Base-by-base conservation (phyloP, 768 basidiomycete genomes). In the Russula vinacea region DNA sequence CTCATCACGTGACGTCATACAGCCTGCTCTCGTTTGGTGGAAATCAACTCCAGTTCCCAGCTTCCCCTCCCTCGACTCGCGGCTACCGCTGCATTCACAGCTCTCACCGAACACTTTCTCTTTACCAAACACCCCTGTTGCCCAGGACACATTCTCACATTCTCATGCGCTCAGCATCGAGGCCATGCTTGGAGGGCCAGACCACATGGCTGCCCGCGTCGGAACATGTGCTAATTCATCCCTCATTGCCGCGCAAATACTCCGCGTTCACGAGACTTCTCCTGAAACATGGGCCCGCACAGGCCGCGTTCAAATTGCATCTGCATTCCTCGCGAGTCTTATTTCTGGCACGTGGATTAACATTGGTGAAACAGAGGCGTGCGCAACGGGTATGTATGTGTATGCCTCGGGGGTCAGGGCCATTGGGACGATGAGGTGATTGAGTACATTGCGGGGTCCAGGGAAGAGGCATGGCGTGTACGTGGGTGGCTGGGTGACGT, bases 1-100 rank as follows among this genome's bases (percentile, higher is more conserved):
- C 56, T 58, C 26, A 61, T 44, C 60, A 61, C 59, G 64, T 65
- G 64, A 56, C 29, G 2, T 17, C 35, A 45, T 16, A 29, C 49
- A 78, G 85, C 85, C 88, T 71, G 88, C 89, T 3, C 78, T 91
- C 22, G 90, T 93, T 45, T 92, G 90, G 89, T 92, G 90, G 89
- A 90, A 90, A 75, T 85, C 88, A 1, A 87, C 85, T 9, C 82
- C 89, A 11, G 81, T 89, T 14, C 84, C 86, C 16, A 85, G 85
- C 9, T 78, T 93, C 58, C 88, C 88, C 26, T 81, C 85, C 19
- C 78, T 92, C 56, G 88, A 91, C 70, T 84, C 90, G 2, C 82
- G 84, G 67, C 73, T 84, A n/a, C 84, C 87, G 0, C 75, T 92
- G 8, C 83, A 88, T 69, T 76, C 82, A 1, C 90, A 90, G 70